Conservation (phyloP, 371 early-diverging fungal genomes). For the Funneliformis caledonium region DNA sequence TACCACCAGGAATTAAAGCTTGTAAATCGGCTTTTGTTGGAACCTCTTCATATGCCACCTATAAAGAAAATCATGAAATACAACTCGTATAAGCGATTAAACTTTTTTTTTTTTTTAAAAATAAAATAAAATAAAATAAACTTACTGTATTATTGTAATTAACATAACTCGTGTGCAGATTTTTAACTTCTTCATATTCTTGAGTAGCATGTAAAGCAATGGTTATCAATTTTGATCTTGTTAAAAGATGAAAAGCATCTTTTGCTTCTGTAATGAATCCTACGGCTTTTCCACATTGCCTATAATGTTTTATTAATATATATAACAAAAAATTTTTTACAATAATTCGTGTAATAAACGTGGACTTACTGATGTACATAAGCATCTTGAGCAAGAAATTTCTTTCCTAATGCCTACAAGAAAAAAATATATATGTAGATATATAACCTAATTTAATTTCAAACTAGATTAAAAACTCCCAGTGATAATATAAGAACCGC, state of each 20-base stretch:
- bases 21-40: conserved; percentile 59
- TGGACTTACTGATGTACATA: conserved; percentile 63
- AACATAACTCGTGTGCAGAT: conserved; percentile 52
- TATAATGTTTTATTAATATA: conserved; percentile 36
- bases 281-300: conserved; percentile 65
- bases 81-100: background rate
- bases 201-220: conserved; percentile 57
- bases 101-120: background rate
- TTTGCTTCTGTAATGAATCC: conserved; percentile 64
- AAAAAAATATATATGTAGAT: conserved; percentile 18
- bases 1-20: conserved; percentile 63
- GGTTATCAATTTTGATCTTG: conserved; percentile 56
- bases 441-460: background rate
- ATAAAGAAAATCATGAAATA: background rate
- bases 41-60: conserved; percentile 59
- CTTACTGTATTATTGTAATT: conserved; percentile 65
- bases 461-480: background rate
- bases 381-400: conserved; percentile 65
- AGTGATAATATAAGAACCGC: background rate
- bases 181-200: conserved; percentile 59
- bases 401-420: conserved; percentile 61
- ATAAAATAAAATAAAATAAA: background rate
- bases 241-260: conserved; percentile 55
- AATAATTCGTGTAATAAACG: background rate
- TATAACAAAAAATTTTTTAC: background rate